Base-by-base conservation (phyloP, 495 filamentous ascomycete species). In the Hypoxylon lienhwacheense region DNA sequence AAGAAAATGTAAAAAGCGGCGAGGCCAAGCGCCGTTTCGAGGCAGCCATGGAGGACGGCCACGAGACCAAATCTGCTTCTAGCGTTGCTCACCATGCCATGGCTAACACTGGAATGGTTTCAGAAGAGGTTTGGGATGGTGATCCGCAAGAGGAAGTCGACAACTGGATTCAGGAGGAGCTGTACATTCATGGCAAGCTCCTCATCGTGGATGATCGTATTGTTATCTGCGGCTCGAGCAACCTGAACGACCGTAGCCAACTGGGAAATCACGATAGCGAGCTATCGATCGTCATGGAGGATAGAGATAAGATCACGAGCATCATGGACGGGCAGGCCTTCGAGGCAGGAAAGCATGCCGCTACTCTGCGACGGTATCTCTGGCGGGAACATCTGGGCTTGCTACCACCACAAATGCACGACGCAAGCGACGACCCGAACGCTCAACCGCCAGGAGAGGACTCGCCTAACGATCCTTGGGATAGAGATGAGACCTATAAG, bases 321-420 rank as follows among this genome's bases (percentile, higher is more conserved):
- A 80, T 64, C 5, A 97, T 97, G 92, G 79, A 89, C 55, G 90
- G 92, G 6, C 53, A 84, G 47, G 77, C 82, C 1, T 96, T 82
- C 66, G 76, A 83, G 47, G 92, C 90, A 0, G 85, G 84, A 14
- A 81, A 82, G 47, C 84, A 89, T 52, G 90, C 90, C 0, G 83
- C 89, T 2, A 91, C 89, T 1, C 79, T 97, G 5, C 82, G 92
- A 35, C 81, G 90, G 15, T 85, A 88, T 35, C 81, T 97, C 11
- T 97, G 92, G 92, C 82, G 91, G 21, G 92, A 97, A 66, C 92
- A 97, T 64, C 79, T 97, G 0, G 92, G 92, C 2, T 78, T 96
- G 1, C 73, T 96, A 1, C 84, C 83, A 1, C 78, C 89, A 0
- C 89, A 96, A 60, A 68, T 78, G 3, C 77, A 88, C 47, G 85